Conservation (phyloP, 768 basidiomycete species). For the Mycena floridula region DNA sequence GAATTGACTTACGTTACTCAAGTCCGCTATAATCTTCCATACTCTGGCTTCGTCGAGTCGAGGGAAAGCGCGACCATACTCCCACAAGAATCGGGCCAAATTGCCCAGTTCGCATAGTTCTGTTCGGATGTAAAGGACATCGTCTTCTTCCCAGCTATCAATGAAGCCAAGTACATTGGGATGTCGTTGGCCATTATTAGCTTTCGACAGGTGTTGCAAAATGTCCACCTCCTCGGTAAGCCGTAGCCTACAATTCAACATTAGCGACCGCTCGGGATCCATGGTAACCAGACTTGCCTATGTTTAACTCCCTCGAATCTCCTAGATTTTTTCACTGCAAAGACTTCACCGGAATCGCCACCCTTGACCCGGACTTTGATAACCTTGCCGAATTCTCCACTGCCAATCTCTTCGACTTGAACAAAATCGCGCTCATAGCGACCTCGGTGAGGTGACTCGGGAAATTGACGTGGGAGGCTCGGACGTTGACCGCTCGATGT, state of each 20-base stretch:
- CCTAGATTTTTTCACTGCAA: constrained; percentile 93
- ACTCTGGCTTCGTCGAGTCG: constrained; percentile 86
- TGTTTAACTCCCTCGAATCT: constrained; percentile 87
- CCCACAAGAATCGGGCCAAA: constrained; percentile 84
- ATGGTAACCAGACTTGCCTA: constrained; percentile 47
- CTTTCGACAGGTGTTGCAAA: constrained; percentile 64
- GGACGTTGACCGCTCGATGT: neutral
- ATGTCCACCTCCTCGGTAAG: constrained; percentile 94
- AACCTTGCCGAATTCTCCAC: constrained; percentile 91
- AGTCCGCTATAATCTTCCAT: constrained; percentile 93
- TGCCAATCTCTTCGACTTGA: constrained; percentile 76
- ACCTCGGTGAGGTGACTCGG: constrained; percentile 42
- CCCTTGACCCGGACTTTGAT: constrained; percentile 76
- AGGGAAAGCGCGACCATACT: constrained; percentile 82
- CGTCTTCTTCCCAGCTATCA: constrained; percentile 95
- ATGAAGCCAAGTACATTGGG: constrained; percentile 84
- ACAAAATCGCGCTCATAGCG: constrained; percentile 79
- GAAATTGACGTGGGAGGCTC: neutral
- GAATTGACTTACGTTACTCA: constrained; percentile 69
- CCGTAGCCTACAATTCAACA: constrained; percentile 49
- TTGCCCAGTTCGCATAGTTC: constrained; percentile 93
- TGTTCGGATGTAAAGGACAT: constrained; percentile 85
- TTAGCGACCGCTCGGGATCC: constrained; percentile 10
- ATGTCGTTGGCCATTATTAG: constrained; percentile 40
- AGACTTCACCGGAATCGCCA: constrained; percentile 45